Evolutionary conservation across 2,329 filamentous ascomycete species (phyloP).

Genomic region (Arthroderma uncinatum): DNA sequence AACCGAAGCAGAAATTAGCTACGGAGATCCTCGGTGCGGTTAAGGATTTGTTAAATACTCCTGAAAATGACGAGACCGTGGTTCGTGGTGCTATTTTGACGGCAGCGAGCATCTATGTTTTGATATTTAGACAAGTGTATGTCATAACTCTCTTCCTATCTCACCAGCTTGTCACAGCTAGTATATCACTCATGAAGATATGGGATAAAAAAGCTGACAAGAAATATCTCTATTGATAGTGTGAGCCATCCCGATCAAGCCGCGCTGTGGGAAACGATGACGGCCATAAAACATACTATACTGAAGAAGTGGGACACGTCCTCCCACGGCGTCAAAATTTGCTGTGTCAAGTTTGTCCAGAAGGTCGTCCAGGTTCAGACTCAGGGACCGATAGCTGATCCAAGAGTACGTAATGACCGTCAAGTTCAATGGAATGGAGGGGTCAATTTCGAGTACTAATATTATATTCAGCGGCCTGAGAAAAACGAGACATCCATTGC

Average conservation of each 20-base stretch:
- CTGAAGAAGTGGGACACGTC: constrained; percentile 78
- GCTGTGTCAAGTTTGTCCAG: constrained; percentile 96
- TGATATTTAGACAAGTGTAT: constrained; percentile 90
- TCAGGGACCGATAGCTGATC: constrained; percentile 67
- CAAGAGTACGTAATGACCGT: constrained; percentile 52
- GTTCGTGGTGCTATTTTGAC: constrained; percentile 79
- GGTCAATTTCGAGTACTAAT: constrained; percentile 6
- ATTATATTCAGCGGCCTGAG: constrained; percentile 51
- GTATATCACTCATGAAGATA: background rate
- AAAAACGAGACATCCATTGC: constrained; percentile 76
- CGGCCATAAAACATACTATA: constrained; percentile 78
- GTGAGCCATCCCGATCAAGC: constrained; percentile 76
- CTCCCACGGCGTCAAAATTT: constrained; percentile 66
- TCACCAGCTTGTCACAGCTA: background rate
- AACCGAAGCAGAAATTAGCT: constrained; percentile 70
- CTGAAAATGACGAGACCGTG: constrained; percentile 67
- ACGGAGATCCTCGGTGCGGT: constrained; percentile 68
- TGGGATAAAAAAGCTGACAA: background rate
- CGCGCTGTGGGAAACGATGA: constrained; percentile 77
- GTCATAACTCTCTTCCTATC: constrained; percentile 35
- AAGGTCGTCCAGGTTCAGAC: constrained; percentile 87
- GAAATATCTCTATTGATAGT: constrained; percentile 38
- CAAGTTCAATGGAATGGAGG: background rate
- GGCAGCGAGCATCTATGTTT: constrained; percentile 81
- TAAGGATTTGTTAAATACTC: constrained; percentile 55